Evolutionary conservation across 2,329 filamentous ascomycete genomes (phyloP).

Genomic region (Stylonectria norvegica): DNA sequence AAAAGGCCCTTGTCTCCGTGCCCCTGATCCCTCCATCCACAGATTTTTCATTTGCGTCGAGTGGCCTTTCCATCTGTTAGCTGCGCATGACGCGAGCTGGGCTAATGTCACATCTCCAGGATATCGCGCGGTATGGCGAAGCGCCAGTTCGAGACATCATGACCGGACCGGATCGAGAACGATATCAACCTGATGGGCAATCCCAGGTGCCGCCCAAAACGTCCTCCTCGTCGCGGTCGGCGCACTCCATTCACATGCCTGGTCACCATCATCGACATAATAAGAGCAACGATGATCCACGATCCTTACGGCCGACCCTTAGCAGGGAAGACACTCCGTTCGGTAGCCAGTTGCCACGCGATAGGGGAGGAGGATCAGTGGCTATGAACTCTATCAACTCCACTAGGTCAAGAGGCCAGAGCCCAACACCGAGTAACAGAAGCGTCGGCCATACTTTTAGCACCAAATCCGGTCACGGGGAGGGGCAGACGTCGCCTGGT

Average conservation of each 20-base stretch:
- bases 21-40: neutral
- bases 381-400: conserved; percentile 45
- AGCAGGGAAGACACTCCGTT: conserved; percentile 70
- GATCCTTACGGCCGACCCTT: conserved; percentile 65
- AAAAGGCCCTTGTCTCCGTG: too few species aligned
- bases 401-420: conserved; percentile 63
- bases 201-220: conserved; percentile 54
- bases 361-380: conserved; percentile 50
- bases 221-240: conserved; percentile 59
- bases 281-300: conserved; percentile 63
- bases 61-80: conserved; percentile 1
- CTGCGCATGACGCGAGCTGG: conserved; percentile 4
- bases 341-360: conserved; percentile 39
- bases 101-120: conserved; percentile 42
- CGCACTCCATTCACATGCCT: conserved; percentile 60
- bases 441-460: conserved; percentile 49
- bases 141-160: conserved; percentile 70
- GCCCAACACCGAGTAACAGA: conserved; percentile 74
- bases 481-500: conserved; percentile 58
- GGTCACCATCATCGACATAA: conserved; percentile 66
- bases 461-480: conserved; percentile 46
- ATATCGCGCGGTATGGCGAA: conserved; percentile 74
- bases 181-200: conserved; percentile 53
- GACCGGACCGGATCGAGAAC: conserved; percentile 65
- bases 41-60: conserved; percentile 1